phyloP scores from a whole-genome alignment of 2,329 filamentous ascomycete genomes.

The Hortaea werneckii region DNA sequence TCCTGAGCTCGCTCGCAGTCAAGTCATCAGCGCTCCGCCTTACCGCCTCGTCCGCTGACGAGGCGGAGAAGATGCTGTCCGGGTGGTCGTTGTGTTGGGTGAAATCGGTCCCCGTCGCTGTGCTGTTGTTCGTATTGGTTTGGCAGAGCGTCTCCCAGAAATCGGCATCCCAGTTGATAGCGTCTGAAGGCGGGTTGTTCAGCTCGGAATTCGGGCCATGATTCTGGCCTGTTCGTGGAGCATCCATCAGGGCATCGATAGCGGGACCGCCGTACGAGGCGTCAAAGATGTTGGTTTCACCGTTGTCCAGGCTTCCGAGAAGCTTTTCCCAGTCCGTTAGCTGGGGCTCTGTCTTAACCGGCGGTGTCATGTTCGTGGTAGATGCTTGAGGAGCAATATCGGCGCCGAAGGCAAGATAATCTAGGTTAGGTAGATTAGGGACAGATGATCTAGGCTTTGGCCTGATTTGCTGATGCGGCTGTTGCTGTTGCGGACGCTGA shows the following conservation, averaged over 20 bases:
- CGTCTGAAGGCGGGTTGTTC: constrained; percentile 14
- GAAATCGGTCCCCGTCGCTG: neutral
- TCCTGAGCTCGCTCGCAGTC: neutral
- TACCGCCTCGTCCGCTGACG: neutral
- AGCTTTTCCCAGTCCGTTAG: constrained; percentile 73
- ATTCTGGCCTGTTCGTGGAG: constrained; percentile 29
- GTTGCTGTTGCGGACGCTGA: neutral
- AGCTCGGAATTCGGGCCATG: constrained; percentile 4
- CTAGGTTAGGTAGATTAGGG: constrained; percentile 31
- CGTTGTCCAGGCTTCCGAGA: constrained; percentile 68
- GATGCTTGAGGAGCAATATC: constrained; percentile 22
- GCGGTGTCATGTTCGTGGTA: constrained; percentile 14
- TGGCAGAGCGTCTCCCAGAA: constrained; percentile 3
- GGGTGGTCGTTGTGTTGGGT: neutral
- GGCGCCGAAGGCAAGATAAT: constrained; percentile 37
- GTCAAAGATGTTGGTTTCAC: constrained; percentile 73
- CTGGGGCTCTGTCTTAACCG: constrained; percentile 32
- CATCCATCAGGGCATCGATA: constrained; percentile 33
- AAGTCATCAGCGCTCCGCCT: constrained; percentile 10
- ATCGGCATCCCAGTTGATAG: constrained; percentile 2
- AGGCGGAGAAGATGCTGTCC: constrained; percentile 1
- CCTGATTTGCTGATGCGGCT: neutral
- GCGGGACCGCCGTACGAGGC: constrained; percentile 64
- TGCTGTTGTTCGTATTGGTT: constrained; percentile 1
- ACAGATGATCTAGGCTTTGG: constrained; percentile 7